Percentiles rank a stretch among this genome's conserved stretches.
These are phyloP conservation scores for Sugiyamaella sp. DNA, from an alignment of 1,139 yeast genomes.

Conservation along the genomic window DNA sequence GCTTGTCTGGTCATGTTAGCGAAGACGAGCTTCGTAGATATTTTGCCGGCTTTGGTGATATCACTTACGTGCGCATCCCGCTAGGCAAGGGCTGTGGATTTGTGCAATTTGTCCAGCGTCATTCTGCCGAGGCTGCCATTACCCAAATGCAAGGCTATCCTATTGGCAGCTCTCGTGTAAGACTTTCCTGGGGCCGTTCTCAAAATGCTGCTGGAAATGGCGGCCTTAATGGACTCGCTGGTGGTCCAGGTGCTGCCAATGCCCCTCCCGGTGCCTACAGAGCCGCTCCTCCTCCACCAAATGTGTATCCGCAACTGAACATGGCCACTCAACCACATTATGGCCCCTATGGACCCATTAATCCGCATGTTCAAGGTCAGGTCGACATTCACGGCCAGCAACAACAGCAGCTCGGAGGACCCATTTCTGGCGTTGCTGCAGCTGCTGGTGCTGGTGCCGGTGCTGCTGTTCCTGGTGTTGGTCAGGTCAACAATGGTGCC, in stretches of 20 bases:
- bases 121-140: slow-evolving; percentile 88
- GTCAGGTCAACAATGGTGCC: slow-evolving; percentile 24
- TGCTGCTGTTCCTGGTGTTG: slow-evolving; percentile 22
- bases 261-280: slow-evolving; percentile 20
- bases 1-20: slow-evolving; percentile 71
- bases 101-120: slow-evolving; percentile 76
- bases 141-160: slow-evolving; percentile 92
- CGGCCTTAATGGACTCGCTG: slow-evolving; percentile 12
- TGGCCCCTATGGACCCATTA: slow-evolving; percentile 46
- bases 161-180: slow-evolving; percentile 80
- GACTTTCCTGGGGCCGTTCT: slow-evolving; percentile 87
- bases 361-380: slow-evolving; percentile 36
- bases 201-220: slow-evolving; percentile 35
- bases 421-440: slow-evolving; percentile 14
- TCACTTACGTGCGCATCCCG: slow-evolving; percentile 84
- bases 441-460: slow-evolving; percentile 15
- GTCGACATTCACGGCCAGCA: slow-evolving; percentile 37
- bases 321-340: slow-evolving; percentile 39
- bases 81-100: slow-evolving; percentile 94
- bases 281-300: slow-evolving; percentile 36
- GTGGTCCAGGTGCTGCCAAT: slow-evolving; percentile 14
- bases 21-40: slow-evolving; percentile 75
- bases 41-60: slow-evolving; percentile 83
- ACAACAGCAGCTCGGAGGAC: slow-evolving; percentile 16
- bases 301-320: slow-evolving; percentile 43